Conservation (phyloP, 345 rosid genomes). For the Sonneratia alba region DNA sequence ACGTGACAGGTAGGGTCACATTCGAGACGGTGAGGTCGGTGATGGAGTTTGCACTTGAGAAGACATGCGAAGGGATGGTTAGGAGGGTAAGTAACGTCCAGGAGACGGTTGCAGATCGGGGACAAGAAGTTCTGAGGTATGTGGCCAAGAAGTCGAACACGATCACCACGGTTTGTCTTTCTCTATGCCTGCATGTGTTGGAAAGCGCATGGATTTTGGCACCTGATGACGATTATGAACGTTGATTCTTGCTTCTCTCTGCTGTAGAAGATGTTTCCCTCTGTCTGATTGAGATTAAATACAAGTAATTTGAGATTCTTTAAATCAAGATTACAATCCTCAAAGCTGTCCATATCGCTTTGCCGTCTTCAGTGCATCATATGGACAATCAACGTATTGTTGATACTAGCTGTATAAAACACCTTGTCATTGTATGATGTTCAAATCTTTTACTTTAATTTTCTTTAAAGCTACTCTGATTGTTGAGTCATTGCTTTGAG, state of each 20-base stretch:
- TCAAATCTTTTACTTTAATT: neutral
- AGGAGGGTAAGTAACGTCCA: slow-evolving; percentile 26
- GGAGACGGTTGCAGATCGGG: slow-evolving; percentile 34
- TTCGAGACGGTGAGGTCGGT: slow-evolving; percentile 64
- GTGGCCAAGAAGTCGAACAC: slow-evolving; percentile 44
- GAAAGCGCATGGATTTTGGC: slow-evolving; percentile 54
- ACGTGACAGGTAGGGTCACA: slow-evolving; percentile 54
- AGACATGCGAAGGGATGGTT: slow-evolving; percentile 27
- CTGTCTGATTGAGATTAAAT: neutral
- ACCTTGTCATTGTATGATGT: neutral
- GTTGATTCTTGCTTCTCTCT: neutral
- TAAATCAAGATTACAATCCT: neutral
- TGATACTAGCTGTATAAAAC: neutral
- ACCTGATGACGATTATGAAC: slow-evolving; percentile 15
- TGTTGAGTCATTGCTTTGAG: neutral
- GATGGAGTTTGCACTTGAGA: slow-evolving; percentile 50
- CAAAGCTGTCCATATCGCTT: neutral
- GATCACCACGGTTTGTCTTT: slow-evolving; percentile 38
- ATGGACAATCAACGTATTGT: neutral
- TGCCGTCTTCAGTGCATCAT: neutral
- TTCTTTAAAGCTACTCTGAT: neutral
- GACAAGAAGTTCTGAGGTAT: slow-evolving; percentile 36
- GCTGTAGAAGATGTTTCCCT: neutral
- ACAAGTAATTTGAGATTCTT: neutral
- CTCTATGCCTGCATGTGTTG: slow-evolving; percentile 49